Base-by-base conservation (phyloP, 2,329 filamentous ascomycete species). In the Teratosphaeria nubilosa region DNA sequence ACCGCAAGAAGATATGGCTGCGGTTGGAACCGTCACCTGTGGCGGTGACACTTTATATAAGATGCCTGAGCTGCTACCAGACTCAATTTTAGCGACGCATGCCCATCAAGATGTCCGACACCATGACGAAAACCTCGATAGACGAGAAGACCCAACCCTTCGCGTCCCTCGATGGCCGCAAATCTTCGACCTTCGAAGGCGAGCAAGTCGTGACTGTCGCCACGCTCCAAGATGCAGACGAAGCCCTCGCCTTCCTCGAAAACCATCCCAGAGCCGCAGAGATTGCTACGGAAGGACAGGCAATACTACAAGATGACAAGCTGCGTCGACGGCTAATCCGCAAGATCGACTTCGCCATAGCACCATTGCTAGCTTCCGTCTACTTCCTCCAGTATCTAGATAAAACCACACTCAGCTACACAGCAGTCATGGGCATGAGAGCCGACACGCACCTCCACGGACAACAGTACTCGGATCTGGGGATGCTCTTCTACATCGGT, bases 331-430 rank as follows among this genome's bases (percentile, higher is more conserved):
- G 31, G 51, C 53, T 55, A 5, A 25, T 55, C 13, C 53, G 53
- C 11, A 55, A 55, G 30, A 55, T 55, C 53, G 53, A 55, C 34
- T 24, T 55, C 13, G 31, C 53, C 20, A 55, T 55, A 14, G 53
- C 53, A 14, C 53, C 53, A 20, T 24, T 55, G 30, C 53, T 55
- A 14, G 53, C 53, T n/a, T n/a, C 53, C 20, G 51, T 53, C 20
- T 58, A 58, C 53, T 58, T 58, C 27, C 53, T 58, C 14, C 56
- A 58, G 50, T 32, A 22, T 30, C 52, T 58, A 3, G 56, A 58
- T 37, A 58, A 58, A 24, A 45, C 27, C 10, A 58, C 56, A 10
- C 22, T 58, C 24, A 48, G 31, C 34, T 58, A 37, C 24, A 55
- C 56, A 16, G 34, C 27, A 22, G 32, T 58, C 22, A 58, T 58